Evolutionary conservation across 2,329 filamentous ascomycete species (phyloP).

Genomic region (Leptographium galeiforme): DNA sequence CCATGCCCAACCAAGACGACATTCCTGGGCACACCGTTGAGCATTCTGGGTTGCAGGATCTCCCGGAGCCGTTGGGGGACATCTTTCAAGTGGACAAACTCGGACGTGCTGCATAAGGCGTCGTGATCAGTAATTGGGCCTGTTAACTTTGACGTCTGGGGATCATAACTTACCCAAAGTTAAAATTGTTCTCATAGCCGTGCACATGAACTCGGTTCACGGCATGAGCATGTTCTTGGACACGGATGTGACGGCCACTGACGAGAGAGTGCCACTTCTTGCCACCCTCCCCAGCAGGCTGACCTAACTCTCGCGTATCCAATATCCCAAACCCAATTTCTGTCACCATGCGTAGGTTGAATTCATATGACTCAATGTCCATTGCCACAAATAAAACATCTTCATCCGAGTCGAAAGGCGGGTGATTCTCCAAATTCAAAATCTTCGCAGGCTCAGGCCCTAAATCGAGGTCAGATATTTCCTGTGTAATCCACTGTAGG

Average conservation of each 20-base stretch:
- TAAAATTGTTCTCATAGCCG: slow-evolving; percentile 61
- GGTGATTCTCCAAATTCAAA: slow-evolving; percentile 33
- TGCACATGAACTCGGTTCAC: slow-evolving; percentile 54
- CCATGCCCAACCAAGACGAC: slow-evolving; percentile 77
- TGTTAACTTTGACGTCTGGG: not conserved
- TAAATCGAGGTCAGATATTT: not conserved
- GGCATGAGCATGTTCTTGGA: slow-evolving; percentile 53
- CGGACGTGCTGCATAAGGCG: slow-evolving; percentile 22
- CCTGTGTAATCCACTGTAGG: not conserved
- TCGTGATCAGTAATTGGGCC: not conserved
- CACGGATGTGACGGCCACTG: slow-evolving; percentile 59
- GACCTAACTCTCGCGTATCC: slow-evolving; percentile 48
- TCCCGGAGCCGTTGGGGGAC: slow-evolving; percentile 20
- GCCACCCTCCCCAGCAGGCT: slow-evolving; percentile 42
- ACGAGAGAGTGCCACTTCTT: slow-evolving; percentile 56
- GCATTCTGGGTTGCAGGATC: slow-evolving; percentile 3
- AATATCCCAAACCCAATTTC: slow-evolving; percentile 77
- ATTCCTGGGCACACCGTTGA: slow-evolving; percentile 11
- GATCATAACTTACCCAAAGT: slow-evolving; percentile 44
- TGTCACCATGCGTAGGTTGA: slow-evolving; percentile 51
- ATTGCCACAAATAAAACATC: slow-evolving; percentile 62
- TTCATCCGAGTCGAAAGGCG: slow-evolving; percentile 32
- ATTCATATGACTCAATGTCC: slow-evolving; percentile 74
- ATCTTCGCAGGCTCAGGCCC: not conserved
- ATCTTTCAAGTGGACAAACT: slow-evolving; percentile 23